Evolutionary conservation across 2,329 filamentous ascomycete genomes (phyloP).

Genomic region (Fusarium sp.): DNA sequence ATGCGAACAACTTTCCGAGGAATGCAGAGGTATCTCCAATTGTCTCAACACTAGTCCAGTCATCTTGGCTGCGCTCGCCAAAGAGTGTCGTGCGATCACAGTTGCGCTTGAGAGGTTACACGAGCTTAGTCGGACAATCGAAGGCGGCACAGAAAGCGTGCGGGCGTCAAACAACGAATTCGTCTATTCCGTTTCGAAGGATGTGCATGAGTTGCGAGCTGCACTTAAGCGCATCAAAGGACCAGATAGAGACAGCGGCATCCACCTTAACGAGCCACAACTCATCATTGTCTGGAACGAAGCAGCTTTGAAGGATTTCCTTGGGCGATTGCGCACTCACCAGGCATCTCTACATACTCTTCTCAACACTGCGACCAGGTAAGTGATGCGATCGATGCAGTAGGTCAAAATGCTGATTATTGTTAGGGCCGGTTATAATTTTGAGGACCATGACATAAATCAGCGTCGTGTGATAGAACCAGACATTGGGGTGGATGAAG

Average conservation of each 20-base stretch:
- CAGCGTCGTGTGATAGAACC: conserved; percentile 50
- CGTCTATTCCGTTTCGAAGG: conserved; percentile 48
- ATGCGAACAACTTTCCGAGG: conserved; percentile 48
- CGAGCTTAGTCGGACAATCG: conserved; percentile 45
- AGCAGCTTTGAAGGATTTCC: conserved; percentile 41
- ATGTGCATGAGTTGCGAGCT: conserved; percentile 47
- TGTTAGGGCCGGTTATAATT: conserved; percentile 41
- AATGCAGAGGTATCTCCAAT: conserved; percentile 47
- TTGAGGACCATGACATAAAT: conserved; percentile 39
- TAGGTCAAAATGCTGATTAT: conserved; percentile 22
- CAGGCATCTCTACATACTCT: conserved; percentile 50
- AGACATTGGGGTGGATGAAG: conserved; percentile 47
- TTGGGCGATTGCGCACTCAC: conserved; percentile 46
- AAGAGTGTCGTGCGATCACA: conserved; percentile 49
- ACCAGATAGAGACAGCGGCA: conserved; percentile 50
- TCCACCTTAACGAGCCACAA: conserved; percentile 47
- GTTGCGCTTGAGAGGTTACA: conserved; percentile 48
- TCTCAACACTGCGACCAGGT: conserved; percentile 49
- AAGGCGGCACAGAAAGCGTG: conserved; percentile 38
- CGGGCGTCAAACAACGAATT: conserved; percentile 49
- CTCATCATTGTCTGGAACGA: conserved; percentile 52
- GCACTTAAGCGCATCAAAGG: conserved; percentile 49
- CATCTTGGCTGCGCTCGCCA: conserved; percentile 45
- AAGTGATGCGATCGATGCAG: neutral
- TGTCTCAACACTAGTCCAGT: conserved; percentile 51